These are phyloP conservation scores for Miscanthus sacchariflorus DNA, from an alignment of 202 grass and related monocot genomes.

Conservation along the genomic window DNA sequence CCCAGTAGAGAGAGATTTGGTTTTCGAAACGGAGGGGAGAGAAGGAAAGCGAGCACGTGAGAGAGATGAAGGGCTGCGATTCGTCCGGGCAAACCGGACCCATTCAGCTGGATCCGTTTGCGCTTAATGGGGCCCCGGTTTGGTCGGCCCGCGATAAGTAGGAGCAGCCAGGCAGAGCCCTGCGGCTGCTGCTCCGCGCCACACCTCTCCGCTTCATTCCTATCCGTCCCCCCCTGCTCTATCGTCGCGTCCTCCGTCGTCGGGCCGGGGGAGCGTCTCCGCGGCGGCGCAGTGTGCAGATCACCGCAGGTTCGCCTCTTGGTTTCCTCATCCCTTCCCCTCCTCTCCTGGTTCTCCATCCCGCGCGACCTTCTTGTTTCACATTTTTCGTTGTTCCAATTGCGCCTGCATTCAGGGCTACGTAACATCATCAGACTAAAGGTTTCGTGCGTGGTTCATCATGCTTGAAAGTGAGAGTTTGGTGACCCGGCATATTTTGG, in stretches of 20 bases:
- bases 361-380: background rate
- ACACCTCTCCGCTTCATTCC: constrained; percentile 32
- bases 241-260: background rate
- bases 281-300: background rate
- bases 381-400: background rate
- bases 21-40: constrained; percentile 27
- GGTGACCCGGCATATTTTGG: background rate
- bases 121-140: constrained; percentile 3
- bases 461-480: background rate
- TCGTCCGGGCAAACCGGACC: background rate
- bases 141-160: background rate
- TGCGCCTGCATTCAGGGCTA: background rate
- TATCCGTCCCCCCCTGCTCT: background rate
- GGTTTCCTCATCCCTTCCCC: background rate
- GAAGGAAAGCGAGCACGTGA: background rate
- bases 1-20: constrained; percentile 19
- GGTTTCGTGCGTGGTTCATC: background rate
- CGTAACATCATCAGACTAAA: background rate
- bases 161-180: background rate
- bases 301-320: constrained; percentile 22
- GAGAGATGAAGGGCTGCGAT: background rate
- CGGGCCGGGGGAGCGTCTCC: background rate
- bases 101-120: background rate
- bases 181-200: constrained; percentile 24
- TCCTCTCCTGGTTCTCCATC: background rate